A percentile compares a stretch with the other conserved stretches of the same genome.
Evolutionary conservation across 306 rosid genomes (phyloP).

Genomic region (Pyrus bretschneideri): DNA sequence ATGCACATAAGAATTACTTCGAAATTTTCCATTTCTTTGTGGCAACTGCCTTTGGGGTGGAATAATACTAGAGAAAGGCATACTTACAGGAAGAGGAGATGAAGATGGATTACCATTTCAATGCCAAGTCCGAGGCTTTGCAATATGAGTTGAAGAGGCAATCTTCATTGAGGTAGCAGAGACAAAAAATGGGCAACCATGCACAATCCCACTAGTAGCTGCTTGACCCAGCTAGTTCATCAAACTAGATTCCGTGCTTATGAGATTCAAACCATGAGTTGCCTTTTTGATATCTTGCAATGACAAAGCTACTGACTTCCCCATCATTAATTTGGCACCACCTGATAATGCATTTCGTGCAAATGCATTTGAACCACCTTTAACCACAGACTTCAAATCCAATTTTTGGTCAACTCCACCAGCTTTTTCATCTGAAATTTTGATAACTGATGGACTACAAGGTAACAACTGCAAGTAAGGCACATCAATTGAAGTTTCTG

Average conservation of each 20-base stretch:
- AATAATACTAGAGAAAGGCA: constrained; percentile 25
- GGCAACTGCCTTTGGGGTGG: constrained; percentile 45
- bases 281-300: constrained; percentile 37
- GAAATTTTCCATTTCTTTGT: constrained; percentile 40
- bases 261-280: constrained; percentile 25
- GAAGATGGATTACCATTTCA: constrained; percentile 36
- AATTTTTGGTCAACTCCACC: constrained; percentile 31
- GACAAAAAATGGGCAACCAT: constrained; percentile 27
- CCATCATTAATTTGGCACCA: constrained; percentile 15
- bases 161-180: constrained; percentile 31
- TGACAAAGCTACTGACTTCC: constrained; percentile 34
- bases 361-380: constrained; percentile 26
- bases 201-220: constrained; percentile 20
- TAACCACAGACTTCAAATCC: constrained; percentile 27
- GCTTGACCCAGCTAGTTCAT: constrained; percentile 38
- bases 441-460: constrained; percentile 15
- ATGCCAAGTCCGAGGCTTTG: constrained; percentile 70
- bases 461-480: constrained; percentile 21
- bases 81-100: constrained; percentile 26
- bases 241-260: constrained; percentile 23
- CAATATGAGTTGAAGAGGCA: constrained; percentile 39
- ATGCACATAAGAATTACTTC: constrained; percentile 72
- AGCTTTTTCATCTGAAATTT: constrained; percentile 26
- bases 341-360: constrained; percentile 12
- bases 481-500: constrained; percentile 34